Percentiles rank a stretch among this genome's conserved stretches.
phyloP scores from a whole-genome alignment of 805 yeast species.

The Candida tibetensis region DNA sequence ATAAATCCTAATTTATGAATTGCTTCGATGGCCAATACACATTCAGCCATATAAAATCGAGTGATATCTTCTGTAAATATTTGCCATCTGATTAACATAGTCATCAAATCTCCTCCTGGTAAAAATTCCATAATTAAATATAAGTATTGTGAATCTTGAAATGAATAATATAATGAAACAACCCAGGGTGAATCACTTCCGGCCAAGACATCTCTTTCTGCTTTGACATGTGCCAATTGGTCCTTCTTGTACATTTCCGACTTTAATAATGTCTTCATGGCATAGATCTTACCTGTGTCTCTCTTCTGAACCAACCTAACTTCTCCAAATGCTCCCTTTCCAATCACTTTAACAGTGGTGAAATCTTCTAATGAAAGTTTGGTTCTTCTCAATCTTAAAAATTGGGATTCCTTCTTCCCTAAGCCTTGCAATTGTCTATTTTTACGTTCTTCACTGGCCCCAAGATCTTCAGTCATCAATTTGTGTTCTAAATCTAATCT shows the following conservation, averaged over 20 bases:
- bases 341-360: slow-evolving; percentile 82
- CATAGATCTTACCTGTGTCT: slow-evolving; percentile 89
- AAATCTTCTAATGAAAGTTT: slow-evolving; percentile 80
- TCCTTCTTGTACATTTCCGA: slow-evolving; percentile 94
- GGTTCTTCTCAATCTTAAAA: slow-evolving; percentile 80
- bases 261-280: slow-evolving; percentile 89
- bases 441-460: slow-evolving; percentile 74
- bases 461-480: slow-evolving; percentile 62
- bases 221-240: slow-evolving; percentile 91
- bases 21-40: slow-evolving; percentile 92
- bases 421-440: slow-evolving; percentile 76
- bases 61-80: slow-evolving; percentile 91
- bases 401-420: slow-evolving; percentile 87
- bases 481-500: slow-evolving; percentile 79
- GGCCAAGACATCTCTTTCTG: slow-evolving; percentile 93
- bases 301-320: slow-evolving; percentile 90
- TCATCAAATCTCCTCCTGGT: slow-evolving; percentile 89
- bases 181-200: slow-evolving; percentile 89
- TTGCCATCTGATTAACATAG: slow-evolving; percentile 93
- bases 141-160: slow-evolving; percentile 73
- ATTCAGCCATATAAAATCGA: slow-evolving; percentile 92
- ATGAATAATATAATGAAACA: slow-evolving; percentile 75
- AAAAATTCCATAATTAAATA: slow-evolving; percentile 34
- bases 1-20: slow-evolving; percentile 90
- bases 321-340: slow-evolving; percentile 98